Conservation (phyloP, 108 stramenopile species). For the Schizochytrium sp. region DNA sequence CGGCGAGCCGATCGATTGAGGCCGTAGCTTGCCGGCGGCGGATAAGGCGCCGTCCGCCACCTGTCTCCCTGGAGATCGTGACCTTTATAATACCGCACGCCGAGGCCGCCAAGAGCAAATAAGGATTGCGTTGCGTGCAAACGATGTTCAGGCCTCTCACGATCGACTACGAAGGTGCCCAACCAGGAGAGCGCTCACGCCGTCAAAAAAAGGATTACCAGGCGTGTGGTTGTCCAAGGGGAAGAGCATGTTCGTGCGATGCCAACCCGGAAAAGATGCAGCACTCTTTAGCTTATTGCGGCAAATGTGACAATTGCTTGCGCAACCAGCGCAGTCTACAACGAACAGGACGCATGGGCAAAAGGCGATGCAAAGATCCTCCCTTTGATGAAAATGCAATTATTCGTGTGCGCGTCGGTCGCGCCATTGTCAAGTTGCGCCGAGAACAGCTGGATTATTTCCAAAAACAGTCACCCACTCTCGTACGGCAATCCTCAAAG, state of each 20-base stretch:
- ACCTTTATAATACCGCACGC: no score
- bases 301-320: neutral
- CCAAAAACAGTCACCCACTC: neutral
- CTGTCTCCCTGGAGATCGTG: no score
- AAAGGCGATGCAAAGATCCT: neutral
- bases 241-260: neutral
- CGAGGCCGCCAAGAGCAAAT: no score
- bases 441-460: neutral
- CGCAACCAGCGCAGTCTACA: neutral
- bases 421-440: neutral
- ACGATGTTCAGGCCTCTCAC: neutral
- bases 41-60: no score
- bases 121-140: neutral
- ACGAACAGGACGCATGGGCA: neutral
- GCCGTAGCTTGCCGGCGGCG: no score
- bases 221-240: neutral
- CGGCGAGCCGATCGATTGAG: no score
- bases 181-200: neutral
- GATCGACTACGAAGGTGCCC: neutral
- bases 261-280: neutral
- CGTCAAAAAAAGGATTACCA: neutral
- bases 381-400: neutral
- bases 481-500: neutral
- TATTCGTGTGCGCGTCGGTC: neutral
- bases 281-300: neutral